phyloP scores from a whole-genome alignment of 768 basidiomycete species.

The Zangia roseola region DNA sequence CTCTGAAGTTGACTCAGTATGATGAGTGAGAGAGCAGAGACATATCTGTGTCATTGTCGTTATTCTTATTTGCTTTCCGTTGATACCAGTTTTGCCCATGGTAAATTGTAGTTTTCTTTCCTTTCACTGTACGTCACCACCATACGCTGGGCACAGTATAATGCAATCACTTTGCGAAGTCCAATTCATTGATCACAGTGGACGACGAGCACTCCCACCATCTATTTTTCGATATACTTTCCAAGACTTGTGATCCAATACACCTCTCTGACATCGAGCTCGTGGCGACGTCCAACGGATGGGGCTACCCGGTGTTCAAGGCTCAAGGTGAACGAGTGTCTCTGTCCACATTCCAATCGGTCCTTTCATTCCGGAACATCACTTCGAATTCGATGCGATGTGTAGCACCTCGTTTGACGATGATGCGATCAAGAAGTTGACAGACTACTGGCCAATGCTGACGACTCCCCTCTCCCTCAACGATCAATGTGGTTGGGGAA shows the following conservation, averaged over 20 bases:
- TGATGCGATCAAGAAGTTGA: constrained; percentile 12
- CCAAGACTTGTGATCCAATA: no score
- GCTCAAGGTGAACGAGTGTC: constrained; percentile 12
- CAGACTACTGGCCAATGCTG: constrained; percentile 24
- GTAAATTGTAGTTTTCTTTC: constrained; percentile 3
- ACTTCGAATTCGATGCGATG: constrained; percentile 19
- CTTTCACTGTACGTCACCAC: not conserved
- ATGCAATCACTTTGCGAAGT: no score
- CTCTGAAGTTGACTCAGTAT: constrained; percentile 27
- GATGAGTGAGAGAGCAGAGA: constrained; percentile 20
- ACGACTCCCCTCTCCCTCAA: constrained; percentile 17
- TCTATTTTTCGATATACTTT: no score
- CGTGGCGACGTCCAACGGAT: no score
- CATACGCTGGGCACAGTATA: not conserved
- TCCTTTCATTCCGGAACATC: constrained; percentile 15
- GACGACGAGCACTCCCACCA: no score
- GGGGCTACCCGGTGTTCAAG: no score
- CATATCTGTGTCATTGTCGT: constrained; percentile 3
- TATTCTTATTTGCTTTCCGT: constrained; percentile 27
- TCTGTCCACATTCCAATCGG: constrained; percentile 18
- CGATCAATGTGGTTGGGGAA: constrained; percentile 17
- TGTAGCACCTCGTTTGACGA: constrained; percentile 23
- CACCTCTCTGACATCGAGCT: no score
- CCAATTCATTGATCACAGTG: no score
- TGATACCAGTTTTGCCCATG: not conserved